Evolutionary conservation across 345 rosid genomes (phyloP).

Genomic region (Trapa bicornis): DNA sequence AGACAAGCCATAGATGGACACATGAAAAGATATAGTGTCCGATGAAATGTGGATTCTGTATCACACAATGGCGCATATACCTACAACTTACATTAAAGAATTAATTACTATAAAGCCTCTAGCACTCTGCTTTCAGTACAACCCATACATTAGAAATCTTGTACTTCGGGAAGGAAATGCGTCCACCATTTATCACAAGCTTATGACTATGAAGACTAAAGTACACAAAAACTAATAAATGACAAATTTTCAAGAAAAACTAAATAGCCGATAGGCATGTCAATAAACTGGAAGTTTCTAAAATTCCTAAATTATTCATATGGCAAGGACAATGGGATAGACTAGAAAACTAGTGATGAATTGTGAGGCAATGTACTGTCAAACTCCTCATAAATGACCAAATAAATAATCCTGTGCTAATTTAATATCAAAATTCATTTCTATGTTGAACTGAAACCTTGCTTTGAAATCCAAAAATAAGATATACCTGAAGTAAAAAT

Average conservation of each 20-base stretch:
- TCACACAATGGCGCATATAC: conserved; percentile 67
- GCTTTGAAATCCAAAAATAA: neutral
- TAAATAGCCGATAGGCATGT: neutral
- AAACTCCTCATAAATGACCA: neutral
- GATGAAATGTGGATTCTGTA: conserved; percentile 66
- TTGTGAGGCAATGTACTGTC: neutral
- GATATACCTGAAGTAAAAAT: conserved; percentile 70
- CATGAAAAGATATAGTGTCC: conserved; percentile 66
- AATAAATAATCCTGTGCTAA: neutral
- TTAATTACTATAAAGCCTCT: neutral
- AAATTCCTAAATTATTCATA: neutral
- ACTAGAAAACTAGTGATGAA: neutral
- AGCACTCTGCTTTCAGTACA: neutral
- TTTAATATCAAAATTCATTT: neutral
- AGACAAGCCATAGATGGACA: conserved; percentile 83
- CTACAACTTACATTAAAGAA: conserved; percentile 19
- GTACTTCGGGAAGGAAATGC: neutral
- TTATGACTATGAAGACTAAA: too few species aligned
- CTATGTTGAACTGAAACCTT: neutral
- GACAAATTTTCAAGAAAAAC: too few species aligned
- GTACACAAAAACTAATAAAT: too few species aligned
- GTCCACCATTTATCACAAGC: too few species aligned
- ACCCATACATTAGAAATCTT: neutral
- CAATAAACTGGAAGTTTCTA: neutral
- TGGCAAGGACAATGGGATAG: neutral